Percentiles rank a stretch among this genome's conserved stretches.
Conservation (phyloP, 83 land plant genomes). For the Picea engelmannii region DNA sequence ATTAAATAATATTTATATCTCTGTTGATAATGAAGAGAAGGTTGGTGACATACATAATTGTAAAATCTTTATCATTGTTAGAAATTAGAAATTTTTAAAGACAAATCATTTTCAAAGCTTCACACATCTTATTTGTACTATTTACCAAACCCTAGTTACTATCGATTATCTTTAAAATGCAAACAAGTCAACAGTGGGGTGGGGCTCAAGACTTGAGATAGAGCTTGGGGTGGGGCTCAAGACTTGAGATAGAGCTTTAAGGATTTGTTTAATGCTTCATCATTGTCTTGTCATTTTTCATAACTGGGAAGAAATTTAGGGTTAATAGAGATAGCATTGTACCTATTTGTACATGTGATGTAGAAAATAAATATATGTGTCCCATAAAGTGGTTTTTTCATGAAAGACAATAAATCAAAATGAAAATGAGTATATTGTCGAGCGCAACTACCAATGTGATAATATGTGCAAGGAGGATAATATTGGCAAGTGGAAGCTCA, state of each 20-base stretch:
- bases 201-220: too few relatives aligned
- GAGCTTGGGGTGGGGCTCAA: constrained; percentile 75
- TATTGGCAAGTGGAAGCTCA: too few relatives aligned
- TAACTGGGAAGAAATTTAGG: too few relatives aligned
- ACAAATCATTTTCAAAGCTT: not conserved
- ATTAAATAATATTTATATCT: constrained; percentile 27
- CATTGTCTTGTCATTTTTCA: constrained; percentile 90
- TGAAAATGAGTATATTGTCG: not conserved
- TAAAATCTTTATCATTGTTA: constrained; percentile 70
- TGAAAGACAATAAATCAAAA: constrained; percentile 33
- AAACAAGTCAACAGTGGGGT: constrained; percentile 30
- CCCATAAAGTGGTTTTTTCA: constrained; percentile 27
- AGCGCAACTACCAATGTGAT: not conserved
- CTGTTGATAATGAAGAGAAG: constrained; percentile 76
- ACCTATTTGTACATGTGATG: too few relatives aligned
- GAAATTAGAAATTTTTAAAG: not conserved
- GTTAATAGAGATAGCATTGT: too few relatives aligned
- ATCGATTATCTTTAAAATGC: constrained; percentile 62
- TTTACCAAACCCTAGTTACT: constrained; percentile 87
- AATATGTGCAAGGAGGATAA: not conserved
- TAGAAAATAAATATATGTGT: too few relatives aligned
- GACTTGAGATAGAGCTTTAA: constrained; percentile 83
- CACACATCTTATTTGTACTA: not conserved
- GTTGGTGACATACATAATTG: constrained; percentile 82
- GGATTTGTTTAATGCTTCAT: constrained; percentile 91